Conservation (phyloP, 345 rosid genomes). For the Zanthoxylum bungeanum region DNA sequence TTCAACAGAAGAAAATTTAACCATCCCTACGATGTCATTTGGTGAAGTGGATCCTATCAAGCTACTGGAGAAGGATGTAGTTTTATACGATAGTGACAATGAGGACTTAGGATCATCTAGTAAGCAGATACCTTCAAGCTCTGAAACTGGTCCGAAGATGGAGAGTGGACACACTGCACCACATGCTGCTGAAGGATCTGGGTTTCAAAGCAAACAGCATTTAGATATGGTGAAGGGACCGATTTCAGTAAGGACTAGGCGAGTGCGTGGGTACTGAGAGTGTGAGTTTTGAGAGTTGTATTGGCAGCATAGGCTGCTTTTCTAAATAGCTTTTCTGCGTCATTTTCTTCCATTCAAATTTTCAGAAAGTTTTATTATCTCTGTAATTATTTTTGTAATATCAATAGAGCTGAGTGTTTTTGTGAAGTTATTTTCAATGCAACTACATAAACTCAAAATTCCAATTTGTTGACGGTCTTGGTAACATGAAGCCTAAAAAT, state of each 20-base stretch:
- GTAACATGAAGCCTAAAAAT: not conserved
- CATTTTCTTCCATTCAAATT: slow-evolving; percentile 13
- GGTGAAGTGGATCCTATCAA: slow-evolving; percentile 44
- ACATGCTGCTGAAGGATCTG: slow-evolving; percentile 26
- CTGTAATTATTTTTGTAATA: slow-evolving; percentile 15
- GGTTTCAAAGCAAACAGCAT: slow-evolving; percentile 15
- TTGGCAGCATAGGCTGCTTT: slow-evolving; percentile 3
- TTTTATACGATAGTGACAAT: slow-evolving; percentile 50
- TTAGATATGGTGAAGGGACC: slow-evolving; percentile 42
- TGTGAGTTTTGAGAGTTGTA: slow-evolving; percentile 16
- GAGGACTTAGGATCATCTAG: slow-evolving; percentile 24
- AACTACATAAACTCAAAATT: not conserved
- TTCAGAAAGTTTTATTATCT: slow-evolving; percentile 13
- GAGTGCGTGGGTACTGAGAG: slow-evolving; percentile 59
- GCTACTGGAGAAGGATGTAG: slow-evolving; percentile 58
- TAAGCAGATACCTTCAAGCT: slow-evolving; percentile 27
- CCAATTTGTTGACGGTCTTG: not conserved
- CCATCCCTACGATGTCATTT: slow-evolving; percentile 31
- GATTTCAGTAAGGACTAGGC: slow-evolving; percentile 56
- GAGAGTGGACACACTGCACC: slow-evolving; percentile 26
- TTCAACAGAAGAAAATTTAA: slow-evolving; percentile 34
- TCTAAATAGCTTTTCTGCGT: slow-evolving; percentile 11
- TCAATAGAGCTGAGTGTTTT: slow-evolving; percentile 7
- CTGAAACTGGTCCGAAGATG: slow-evolving; percentile 31
- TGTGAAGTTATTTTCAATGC: not conserved